phyloP scores from a whole-genome alignment of 1,284 basidiomycete genomes.

The Lignosus rhinocerotis region DNA sequence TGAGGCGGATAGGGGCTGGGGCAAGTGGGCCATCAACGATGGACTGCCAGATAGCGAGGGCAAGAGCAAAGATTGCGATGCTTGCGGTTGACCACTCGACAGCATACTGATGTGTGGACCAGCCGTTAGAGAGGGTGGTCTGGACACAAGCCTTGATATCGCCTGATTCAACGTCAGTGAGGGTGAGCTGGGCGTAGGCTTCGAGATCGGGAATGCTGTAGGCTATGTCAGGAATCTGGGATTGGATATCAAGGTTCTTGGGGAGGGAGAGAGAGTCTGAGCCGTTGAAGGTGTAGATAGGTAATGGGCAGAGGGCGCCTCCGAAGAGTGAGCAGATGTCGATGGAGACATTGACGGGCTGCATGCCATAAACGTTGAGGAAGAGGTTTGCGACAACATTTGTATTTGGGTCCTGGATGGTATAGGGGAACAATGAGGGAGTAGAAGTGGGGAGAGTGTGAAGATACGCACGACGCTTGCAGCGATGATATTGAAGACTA shows the following conservation, averaged over 20 bases:
- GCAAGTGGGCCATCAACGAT: constrained; percentile 47
- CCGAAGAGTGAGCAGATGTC: constrained; percentile 75
- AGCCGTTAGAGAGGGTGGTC: constrained; percentile 89
- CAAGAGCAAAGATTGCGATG: constrained; percentile 67
- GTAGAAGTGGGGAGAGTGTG: constrained; percentile 24
- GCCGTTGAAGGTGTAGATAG: constrained; percentile 84
- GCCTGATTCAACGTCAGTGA: constrained; percentile 69
- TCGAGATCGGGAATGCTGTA: constrained; percentile 92
- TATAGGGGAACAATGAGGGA: constrained; percentile 32
- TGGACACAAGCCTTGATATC: constrained; percentile 87
- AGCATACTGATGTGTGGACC: constrained; percentile 72
- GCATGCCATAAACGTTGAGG: constrained; percentile 81
- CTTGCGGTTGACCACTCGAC: constrained; percentile 81
- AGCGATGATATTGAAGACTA: constrained; percentile 75
- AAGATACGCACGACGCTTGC: constrained; percentile 63
- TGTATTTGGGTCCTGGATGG: constrained; percentile 68
- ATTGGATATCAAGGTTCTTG: constrained; percentile 49
- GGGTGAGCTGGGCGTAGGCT: constrained; percentile 81
- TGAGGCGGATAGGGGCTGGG: constrained; percentile 54
- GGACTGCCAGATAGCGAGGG: constrained; percentile 72
- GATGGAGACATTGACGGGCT: constrained; percentile 75
- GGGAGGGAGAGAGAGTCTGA: constrained; percentile 78
- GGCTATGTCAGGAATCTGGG: constrained; percentile 75
- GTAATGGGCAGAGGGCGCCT: constrained; percentile 86
- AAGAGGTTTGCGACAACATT: constrained; percentile 80